Evolutionary conservation across 1,284 basidiomycete genomes (phyloP).

Genomic region (Pseudozyma tsukubaensis): DNA sequence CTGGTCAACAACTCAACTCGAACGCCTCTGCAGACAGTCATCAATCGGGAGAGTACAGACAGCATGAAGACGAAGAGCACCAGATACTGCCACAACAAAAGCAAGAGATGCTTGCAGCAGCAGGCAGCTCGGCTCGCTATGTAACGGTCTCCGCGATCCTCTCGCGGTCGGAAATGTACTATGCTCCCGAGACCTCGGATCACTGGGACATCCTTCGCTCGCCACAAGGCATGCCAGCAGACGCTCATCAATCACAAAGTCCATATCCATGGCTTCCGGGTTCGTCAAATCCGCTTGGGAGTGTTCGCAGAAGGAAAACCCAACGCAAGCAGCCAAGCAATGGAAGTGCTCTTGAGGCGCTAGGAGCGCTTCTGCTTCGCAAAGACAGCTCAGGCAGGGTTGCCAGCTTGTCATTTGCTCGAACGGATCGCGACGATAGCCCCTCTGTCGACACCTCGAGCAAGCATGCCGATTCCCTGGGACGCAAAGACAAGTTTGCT

Average conservation of each 20-base stretch:
- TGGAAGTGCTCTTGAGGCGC: conserved; percentile 64
- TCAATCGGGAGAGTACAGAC: no score
- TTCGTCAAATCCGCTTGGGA: conserved; percentile 10
- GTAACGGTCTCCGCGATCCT: conserved; percentile 61
- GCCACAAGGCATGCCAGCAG: conserved; percentile 6
- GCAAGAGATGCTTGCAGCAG: neutral
- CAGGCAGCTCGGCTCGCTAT: conserved; percentile 35
- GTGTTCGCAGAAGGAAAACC: conserved; percentile 13
- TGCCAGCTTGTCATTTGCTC: conserved; percentile 50
- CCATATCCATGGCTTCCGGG: neutral
- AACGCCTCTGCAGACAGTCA: no score
- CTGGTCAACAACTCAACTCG: neutral
- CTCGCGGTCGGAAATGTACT: conserved; percentile 56
- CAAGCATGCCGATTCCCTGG: neutral
- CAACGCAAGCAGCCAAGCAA: conserved; percentile 50
- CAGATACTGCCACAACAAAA: neutral
- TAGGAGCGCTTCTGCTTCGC: conserved; percentile 60
- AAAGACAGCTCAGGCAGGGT: conserved; percentile 57
- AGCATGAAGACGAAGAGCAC: neutral
- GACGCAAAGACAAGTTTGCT: neutral
- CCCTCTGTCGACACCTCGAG: neutral
- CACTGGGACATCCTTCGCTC: conserved; percentile 36
- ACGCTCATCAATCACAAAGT: conserved; percentile 1
- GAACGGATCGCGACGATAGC: neutral
- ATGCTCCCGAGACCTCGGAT: conserved; percentile 27